Evolutionary conservation across 1,284 basidiomycete species (phyloP).

Genomic region (Naganishia albida): DNA sequence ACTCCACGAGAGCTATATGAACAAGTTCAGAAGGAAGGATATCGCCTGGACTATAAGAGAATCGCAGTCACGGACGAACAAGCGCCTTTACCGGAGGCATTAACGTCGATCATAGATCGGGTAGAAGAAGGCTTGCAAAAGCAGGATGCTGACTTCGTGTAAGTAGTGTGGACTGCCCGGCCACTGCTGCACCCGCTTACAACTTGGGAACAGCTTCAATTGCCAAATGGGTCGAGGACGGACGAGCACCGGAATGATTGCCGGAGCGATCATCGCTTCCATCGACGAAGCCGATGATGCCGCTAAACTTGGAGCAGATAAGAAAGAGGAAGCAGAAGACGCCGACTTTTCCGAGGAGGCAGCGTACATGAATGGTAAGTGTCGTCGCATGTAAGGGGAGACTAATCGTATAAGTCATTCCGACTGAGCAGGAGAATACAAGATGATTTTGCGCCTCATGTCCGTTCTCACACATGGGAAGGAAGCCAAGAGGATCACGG

Average conservation of each 20-base stretch:
- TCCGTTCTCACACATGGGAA: slow-evolving; percentile 84
- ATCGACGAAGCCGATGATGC: slow-evolving; percentile 55
- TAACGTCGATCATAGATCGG: slow-evolving; percentile 74
- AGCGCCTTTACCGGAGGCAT: slow-evolving; percentile 82
- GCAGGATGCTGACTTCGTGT: slow-evolving; percentile 73
- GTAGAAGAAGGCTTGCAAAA: slow-evolving; percentile 66
- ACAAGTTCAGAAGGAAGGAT: slow-evolving; percentile 64
- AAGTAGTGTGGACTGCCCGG: slow-evolving; percentile 56
- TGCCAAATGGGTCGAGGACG: slow-evolving; percentile 57
- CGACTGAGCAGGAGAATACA: slow-evolving; percentile 84
- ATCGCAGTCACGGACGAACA: slow-evolving; percentile 89
- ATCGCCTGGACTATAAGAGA: slow-evolving; percentile 82
- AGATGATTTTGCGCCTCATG: slow-evolving; percentile 90
- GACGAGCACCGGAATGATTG: slow-evolving; percentile 89
- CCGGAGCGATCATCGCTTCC: slow-evolving; percentile 81
- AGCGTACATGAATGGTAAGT: slow-evolving; percentile 76
- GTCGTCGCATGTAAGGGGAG: neutral
- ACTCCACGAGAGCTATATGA: slow-evolving; percentile 71
- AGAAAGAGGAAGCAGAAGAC: slow-evolving; percentile 50
- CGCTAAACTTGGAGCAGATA: slow-evolving; percentile 38
- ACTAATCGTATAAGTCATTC: too few species aligned
- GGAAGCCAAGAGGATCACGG: slow-evolving; percentile 88
- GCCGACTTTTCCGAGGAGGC: slow-evolving; percentile 77
- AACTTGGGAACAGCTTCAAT: slow-evolving; percentile 46
- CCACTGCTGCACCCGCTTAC: neutral